Percentiles rank a stretch among this genome's conserved stretches.
These are phyloP conservation scores for Cynara cardunculus DNA, from an alignment of 129 eudicot genomes.

Conservation along the genomic window DNA sequence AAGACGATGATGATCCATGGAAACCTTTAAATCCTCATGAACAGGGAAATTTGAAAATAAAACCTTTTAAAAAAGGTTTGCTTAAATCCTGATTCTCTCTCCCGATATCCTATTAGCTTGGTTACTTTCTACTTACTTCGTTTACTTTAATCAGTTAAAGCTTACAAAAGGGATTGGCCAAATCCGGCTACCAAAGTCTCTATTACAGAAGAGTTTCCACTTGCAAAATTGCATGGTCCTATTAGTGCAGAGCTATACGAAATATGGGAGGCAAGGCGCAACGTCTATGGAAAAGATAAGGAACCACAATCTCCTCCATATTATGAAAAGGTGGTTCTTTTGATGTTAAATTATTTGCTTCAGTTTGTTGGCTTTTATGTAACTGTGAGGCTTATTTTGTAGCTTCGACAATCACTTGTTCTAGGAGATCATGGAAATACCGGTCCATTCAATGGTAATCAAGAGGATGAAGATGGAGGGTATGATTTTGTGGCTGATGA, in stretches of 20 bases:
- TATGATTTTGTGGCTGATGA: constrained; percentile 46
- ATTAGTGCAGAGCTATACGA: constrained; percentile 55
- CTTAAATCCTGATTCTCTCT: not conserved
- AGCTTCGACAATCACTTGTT: constrained; percentile 89
- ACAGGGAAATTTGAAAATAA: constrained; percentile 77
- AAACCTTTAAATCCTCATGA: constrained; percentile 96
- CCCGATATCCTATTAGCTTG: not conserved
- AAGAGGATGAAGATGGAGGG: constrained; percentile 45
- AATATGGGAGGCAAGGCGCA: constrained; percentile 61
- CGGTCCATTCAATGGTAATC: constrained; percentile 23
- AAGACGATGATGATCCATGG: constrained; percentile 80
- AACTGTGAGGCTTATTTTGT: constrained; percentile 32
- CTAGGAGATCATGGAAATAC: constrained; percentile 33
- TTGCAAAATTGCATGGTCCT: constrained; percentile 71
- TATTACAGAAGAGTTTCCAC: constrained; percentile 62
- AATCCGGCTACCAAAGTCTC: constrained; percentile 32
- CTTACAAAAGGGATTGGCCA: constrained; percentile 29
- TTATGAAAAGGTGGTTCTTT: constrained; percentile 71
- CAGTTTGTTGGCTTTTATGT: not conserved
- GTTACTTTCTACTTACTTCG: not conserved
- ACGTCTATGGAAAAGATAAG: constrained; percentile 27
- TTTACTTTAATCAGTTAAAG: constrained; percentile 56
- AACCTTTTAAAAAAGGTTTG: constrained; percentile 76
- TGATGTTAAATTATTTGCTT: constrained; percentile 1
- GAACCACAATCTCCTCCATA: constrained; percentile 48